These are phyloP conservation scores for Holtermannia corniformis DNA, from an alignment of 768 basidiomycete genomes.

Conservation along the genomic window DNA sequence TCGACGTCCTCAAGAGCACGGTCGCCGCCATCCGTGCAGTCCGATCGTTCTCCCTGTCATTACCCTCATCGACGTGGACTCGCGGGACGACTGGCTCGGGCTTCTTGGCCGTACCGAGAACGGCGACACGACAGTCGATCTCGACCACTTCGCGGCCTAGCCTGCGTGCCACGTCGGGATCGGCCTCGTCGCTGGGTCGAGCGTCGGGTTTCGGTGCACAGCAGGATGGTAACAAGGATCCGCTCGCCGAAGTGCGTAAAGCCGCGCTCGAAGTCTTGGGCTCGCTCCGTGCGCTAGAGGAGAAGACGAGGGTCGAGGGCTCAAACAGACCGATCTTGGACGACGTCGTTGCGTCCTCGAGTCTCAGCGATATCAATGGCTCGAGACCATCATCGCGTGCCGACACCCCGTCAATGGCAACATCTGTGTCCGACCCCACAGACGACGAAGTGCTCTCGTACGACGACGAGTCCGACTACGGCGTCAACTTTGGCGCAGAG, in stretches of 20 bases:
- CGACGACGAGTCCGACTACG: background rate
- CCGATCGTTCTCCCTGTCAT: slow-evolving; percentile 53
- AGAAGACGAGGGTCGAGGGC: slow-evolving; percentile 53
- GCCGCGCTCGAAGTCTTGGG: slow-evolving; percentile 76
- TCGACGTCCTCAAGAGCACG: slow-evolving; percentile 64
- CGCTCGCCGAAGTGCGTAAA: slow-evolving; percentile 60
- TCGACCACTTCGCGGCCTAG: slow-evolving; percentile 36
- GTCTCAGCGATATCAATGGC: background rate
- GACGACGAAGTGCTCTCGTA: slow-evolving; percentile 1
- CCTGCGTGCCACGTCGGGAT: slow-evolving; percentile 10
- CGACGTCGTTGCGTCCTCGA: background rate
- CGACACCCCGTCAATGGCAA: background rate
- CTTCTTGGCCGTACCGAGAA: background rate
- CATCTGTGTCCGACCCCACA: background rate
- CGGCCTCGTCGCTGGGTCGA: slow-evolving; percentile 9
- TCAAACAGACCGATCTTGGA: background rate
- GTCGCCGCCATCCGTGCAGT: slow-evolving; percentile 72
- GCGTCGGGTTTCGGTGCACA: slow-evolving; percentile 2
- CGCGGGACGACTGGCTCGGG: slow-evolving; percentile 1
- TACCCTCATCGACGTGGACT: background rate
- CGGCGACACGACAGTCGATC: slow-evolving; percentile 12
- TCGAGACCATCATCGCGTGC: background rate
- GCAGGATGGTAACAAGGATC: slow-evolving; percentile 26
- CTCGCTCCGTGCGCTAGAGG: slow-evolving; percentile 69
- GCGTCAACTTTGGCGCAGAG: slow-evolving; percentile 2